A percentile compares a stretch with the other conserved stretches of the same genome.
Evolutionary conservation across 2,329 filamentous ascomycete genomes (phyloP).

Genomic region (Alternaria sp.): DNA sequence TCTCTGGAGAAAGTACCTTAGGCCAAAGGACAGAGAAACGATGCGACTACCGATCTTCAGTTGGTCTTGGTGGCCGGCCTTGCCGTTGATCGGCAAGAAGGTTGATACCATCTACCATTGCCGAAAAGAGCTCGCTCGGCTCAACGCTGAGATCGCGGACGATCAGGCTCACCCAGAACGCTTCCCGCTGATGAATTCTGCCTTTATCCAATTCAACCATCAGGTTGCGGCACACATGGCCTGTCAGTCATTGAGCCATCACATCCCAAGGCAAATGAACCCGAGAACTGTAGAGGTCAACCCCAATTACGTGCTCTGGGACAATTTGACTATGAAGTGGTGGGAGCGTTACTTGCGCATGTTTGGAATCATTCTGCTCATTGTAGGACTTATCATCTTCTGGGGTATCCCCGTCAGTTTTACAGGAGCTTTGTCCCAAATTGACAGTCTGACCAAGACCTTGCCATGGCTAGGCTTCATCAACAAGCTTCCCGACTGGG

Average conservation of each 20-base stretch:
- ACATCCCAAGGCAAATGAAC: constrained; percentile 91
- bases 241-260: constrained; percentile 89
- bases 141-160: constrained; percentile 90
- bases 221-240: constrained; percentile 98
- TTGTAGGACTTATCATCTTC: constrained; percentile 79
- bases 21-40: constrained; percentile 81
- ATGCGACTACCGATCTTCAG: constrained; percentile 71
- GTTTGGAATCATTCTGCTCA: constrained; percentile 68
- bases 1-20: constrained; percentile 83
- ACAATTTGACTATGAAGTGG: constrained; percentile 96
- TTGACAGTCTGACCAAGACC: constrained; percentile 71
- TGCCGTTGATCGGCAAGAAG: constrained; percentile 86
- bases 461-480: constrained; percentile 78
- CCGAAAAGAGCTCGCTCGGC: constrained; percentile 80
- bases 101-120: constrained; percentile 96
- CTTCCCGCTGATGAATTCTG: constrained; percentile 92
- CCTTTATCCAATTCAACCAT: constrained; percentile 98
- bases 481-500: constrained; percentile 63
- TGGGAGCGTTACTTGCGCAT: constrained; percentile 86
- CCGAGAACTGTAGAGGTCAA: constrained; percentile 93
- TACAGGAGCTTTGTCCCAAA: constrained; percentile 81
- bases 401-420: constrained; percentile 93
- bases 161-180: constrained; percentile 87
- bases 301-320: constrained; percentile 92
- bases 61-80: constrained; percentile 73